phyloP scores from a whole-genome alignment of 768 basidiomycete genomes.

The Pleurotus pulmonarius region DNA sequence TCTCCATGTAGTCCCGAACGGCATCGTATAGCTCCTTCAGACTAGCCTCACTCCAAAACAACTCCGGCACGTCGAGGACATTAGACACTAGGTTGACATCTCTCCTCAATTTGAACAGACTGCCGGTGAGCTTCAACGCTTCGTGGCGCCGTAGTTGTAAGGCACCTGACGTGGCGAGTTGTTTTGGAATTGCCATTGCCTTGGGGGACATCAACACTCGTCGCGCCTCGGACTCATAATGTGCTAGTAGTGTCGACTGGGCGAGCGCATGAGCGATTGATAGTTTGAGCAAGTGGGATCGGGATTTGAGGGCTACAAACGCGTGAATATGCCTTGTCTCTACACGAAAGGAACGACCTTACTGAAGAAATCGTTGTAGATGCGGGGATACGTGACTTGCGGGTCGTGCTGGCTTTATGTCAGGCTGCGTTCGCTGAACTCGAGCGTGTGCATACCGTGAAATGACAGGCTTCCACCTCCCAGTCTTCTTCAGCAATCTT shows the following conservation, averaged over 20 bases:
- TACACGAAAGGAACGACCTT: slow-evolving; percentile 22
- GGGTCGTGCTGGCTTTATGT: slow-evolving; percentile 66
- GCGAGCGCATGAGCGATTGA: slow-evolving; percentile 95
- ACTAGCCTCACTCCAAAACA: slow-evolving; percentile 95
- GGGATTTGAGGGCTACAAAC: slow-evolving; percentile 78
- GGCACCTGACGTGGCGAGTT: slow-evolving; percentile 74
- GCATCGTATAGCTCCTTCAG: slow-evolving; percentile 88
- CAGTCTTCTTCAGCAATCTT: slow-evolving; percentile 65
- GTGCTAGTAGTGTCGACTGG: slow-evolving; percentile 88
- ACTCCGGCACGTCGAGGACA: slow-evolving; percentile 88
- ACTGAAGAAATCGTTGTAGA: slow-evolving; percentile 98
- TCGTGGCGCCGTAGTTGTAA: slow-evolving; percentile 75
- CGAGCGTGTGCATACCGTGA: slow-evolving; percentile 49
- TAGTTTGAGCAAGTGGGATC: slow-evolving; percentile 84
- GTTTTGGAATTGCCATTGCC: slow-evolving; percentile 79
- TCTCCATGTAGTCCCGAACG: slow-evolving; percentile 93
- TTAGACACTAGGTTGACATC: slow-evolving; percentile 89
- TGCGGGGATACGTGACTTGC: slow-evolving; percentile 79
- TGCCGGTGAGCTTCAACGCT: slow-evolving; percentile 83
- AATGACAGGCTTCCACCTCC: slow-evolving; percentile 95
- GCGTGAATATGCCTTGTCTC: neutral
- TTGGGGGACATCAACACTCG: slow-evolving; percentile 73
- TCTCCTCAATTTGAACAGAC: slow-evolving; percentile 81
- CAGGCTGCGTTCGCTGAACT: slow-evolving; percentile 1
- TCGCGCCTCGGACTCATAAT: slow-evolving; percentile 78